Base-by-base conservation (phyloP, 176 grass and related monocot species). In the Eragrostis nindensis region DNA sequence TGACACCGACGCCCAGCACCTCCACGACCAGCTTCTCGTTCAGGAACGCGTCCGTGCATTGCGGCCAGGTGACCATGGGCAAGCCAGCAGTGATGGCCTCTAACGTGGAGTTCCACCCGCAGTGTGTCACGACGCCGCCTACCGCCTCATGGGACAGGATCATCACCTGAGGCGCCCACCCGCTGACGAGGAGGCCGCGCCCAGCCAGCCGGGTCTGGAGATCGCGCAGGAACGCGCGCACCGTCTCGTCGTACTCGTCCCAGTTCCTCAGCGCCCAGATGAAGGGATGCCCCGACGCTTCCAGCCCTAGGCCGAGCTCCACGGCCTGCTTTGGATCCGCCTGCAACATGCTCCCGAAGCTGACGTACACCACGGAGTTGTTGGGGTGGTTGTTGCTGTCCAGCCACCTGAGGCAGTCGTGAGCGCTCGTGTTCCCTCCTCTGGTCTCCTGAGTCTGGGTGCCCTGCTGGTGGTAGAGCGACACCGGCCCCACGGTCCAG, bases 51-150 rank as follows among this genome's bases (percentile, higher is more conserved):
- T 96, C 90, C 0, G 40, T 0, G 66, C 86, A 92, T 50, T 90
- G 80, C 2, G 93, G 90, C 90, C 93, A 96, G 10, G 85, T 40
- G 29, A 88, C 80, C 26, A 92, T 4, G 11, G 87, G 87, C 66
- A 96, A n/a, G 6, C 93, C 83, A 0, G 75, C 70, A 12, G 71
- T 7, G 84, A 91, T 11, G 0, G 69, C 85, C 62, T 97, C 94
- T 65, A 97, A 19, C 18, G 78, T 89, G 25, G 88, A 93, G 79
- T 93, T 97, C 94, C 94, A 97, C n/a, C 91, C 94, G 25, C 88
- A 89, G 86, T 97, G 91, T 18, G 88, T 93, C 59, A 93, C 80
- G 68, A 93, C 93, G 1, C 84, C 64, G 21, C 88, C 91, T 0
- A 80, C 78, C 0, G 84, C 77, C 5, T 64, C 62, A 47, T 97